Percentiles rank a stretch among this genome's conserved stretches.
Evolutionary conservation across 179 eudicot species (phyloP).

Genomic region (Drosera spatulata): DNA sequence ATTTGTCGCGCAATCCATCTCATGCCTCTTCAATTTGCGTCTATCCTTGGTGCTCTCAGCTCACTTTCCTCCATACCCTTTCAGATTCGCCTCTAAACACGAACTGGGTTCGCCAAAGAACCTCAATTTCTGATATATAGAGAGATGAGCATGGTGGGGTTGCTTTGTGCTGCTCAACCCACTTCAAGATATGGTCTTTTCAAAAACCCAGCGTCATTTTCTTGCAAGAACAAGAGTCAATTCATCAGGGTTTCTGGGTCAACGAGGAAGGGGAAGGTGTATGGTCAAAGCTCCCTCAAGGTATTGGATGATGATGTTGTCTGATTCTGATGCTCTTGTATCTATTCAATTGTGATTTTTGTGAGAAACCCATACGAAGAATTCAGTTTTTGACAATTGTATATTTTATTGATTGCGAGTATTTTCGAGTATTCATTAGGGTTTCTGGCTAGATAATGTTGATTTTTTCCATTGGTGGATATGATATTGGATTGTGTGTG

Average conservation of each 20-base stretch:
- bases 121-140: neutral
- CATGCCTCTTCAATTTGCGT: no score
- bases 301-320: constrained; percentile 20
- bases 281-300: constrained; percentile 40
- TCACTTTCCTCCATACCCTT: no score
- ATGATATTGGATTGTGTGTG: neutral
- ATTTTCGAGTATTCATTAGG: neutral
- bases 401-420: no score
- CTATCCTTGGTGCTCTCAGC: no score
- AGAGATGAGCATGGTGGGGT: constrained; percentile 26
- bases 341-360: no score
- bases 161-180: constrained; percentile 20
- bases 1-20: no score
- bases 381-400: no score
- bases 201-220: constrained; percentile 13
- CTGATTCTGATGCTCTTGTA: neutral
- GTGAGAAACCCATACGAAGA: no score
- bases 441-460: neutral
- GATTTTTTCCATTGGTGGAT: neutral
- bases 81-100: no score
- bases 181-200: constrained; percentile 21
- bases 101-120: neutral
- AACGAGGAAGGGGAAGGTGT: constrained; percentile 24
- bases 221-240: constrained; percentile 31
- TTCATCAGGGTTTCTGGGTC: constrained; percentile 18